Evolutionary conservation across 2,329 filamentous ascomycete genomes (phyloP).

Genomic region (Cercospora beticola): DNA sequence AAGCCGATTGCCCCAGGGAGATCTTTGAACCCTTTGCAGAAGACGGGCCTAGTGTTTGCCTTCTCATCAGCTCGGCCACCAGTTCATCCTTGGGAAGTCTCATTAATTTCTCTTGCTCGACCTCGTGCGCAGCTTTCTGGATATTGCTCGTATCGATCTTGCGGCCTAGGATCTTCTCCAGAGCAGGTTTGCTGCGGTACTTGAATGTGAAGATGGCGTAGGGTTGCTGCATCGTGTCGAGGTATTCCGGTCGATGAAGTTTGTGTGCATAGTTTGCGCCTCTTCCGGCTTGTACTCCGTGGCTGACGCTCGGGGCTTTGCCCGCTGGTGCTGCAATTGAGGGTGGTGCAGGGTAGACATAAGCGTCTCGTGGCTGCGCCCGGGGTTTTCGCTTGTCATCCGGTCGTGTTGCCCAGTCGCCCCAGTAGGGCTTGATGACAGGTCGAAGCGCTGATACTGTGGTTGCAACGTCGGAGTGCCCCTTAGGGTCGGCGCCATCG

Average conservation of each 20-base stretch:
- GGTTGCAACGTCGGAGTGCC: neutral
- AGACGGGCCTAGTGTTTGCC: constrained; percentile 7
- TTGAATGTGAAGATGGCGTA: constrained; percentile 53
- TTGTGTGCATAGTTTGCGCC: constrained; percentile 43
- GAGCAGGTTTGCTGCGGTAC: constrained; percentile 41
- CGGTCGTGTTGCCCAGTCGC: constrained; percentile 26
- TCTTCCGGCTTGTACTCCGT: constrained; percentile 36
- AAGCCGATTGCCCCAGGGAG: neutral
- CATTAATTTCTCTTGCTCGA: constrained; percentile 28
- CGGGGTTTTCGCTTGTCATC: constrained; percentile 11
- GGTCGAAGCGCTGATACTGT: constrained; percentile 20
- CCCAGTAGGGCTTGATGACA: constrained; percentile 38
- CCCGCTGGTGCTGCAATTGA: constrained; percentile 28
- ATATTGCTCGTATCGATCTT: constrained; percentile 30
- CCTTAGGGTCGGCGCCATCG: constrained; percentile 5
- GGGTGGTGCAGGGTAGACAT: constrained; percentile 37
- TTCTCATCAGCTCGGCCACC: constrained; percentile 31
- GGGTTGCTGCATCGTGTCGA: constrained; percentile 42
- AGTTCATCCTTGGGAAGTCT: constrained; percentile 36
- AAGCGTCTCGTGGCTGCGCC: constrained; percentile 28
- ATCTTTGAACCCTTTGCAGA: constrained; percentile 6
- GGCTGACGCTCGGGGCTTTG: constrained; percentile 24
- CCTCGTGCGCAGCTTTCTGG: constrained; percentile 22
- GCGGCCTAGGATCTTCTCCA: constrained; percentile 39
- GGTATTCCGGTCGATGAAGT: constrained; percentile 41